Percentiles rank a stretch among this genome's conserved stretches.
Evolutionary conservation across 1,284 basidiomycete genomes (phyloP).

Genomic region (Apiotrichum porosum): DNA sequence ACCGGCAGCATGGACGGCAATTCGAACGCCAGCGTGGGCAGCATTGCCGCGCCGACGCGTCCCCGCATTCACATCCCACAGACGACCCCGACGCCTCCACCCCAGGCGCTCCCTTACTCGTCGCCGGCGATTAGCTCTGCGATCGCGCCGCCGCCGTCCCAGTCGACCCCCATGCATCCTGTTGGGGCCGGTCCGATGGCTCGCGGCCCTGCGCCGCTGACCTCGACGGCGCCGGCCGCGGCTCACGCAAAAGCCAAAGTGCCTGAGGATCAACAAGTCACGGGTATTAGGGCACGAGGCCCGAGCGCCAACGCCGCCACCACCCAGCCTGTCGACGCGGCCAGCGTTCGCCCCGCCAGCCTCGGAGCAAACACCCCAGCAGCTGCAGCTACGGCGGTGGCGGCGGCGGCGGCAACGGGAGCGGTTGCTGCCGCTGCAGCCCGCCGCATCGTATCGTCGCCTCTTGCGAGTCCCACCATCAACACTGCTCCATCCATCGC

Average conservation of each 20-base stretch:
- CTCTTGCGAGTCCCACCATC: slow-evolving; percentile 19
- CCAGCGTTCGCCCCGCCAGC: too few relatives aligned
- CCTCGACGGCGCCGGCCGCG: too few relatives aligned
- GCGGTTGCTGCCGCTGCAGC: too few relatives aligned
- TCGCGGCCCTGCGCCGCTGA: neutral
- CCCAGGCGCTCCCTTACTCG: neutral
- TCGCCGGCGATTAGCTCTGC: neutral
- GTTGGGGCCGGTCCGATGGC: neutral
- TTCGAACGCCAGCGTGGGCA: neutral
- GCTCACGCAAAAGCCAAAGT: too few relatives aligned
- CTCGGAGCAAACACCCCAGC: too few relatives aligned
- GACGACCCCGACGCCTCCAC: neutral
- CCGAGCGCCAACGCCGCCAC: slow-evolving; percentile 10
- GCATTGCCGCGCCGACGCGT: neutral
- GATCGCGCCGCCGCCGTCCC: neutral
- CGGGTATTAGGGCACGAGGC: too few relatives aligned
- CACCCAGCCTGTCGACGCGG: too few relatives aligned
- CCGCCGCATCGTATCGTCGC: slow-evolving; percentile 19
- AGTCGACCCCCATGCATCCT: neutral
- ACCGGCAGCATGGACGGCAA: neutral
- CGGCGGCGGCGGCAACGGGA: too few relatives aligned
- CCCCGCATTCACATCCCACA: slow-evolving; percentile 1
- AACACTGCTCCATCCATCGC: neutral
- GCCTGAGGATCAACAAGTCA: too few relatives aligned
- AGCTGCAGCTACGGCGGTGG: too few relatives aligned